phyloP scores from a whole-genome alignment of 306 rosid species.

The Erythrophleum fordii region DNA sequence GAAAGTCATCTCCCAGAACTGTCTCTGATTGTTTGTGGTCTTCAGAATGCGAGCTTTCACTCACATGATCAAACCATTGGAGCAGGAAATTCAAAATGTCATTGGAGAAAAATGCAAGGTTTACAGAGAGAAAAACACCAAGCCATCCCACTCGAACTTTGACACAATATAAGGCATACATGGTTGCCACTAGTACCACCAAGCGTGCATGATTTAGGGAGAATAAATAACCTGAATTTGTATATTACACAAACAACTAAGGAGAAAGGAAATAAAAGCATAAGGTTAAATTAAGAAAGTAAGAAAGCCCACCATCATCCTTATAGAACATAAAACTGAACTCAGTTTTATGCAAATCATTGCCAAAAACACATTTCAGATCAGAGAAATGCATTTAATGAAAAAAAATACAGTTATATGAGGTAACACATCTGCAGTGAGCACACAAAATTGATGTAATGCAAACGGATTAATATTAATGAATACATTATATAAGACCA shows the following conservation, averaged over 20 bases:
- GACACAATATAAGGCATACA: conserved; percentile 82
- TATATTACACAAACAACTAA: conserved; percentile 31
- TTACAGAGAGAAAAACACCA: conserved; percentile 80
- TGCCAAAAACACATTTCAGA: conserved; percentile 14
- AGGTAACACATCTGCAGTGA: background rate
- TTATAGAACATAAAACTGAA: conserved; percentile 8
- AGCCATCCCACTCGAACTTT: conserved; percentile 91
- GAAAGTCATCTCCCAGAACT: conserved; percentile 70
- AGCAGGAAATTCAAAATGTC: conserved; percentile 77
- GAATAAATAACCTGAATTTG: conserved; percentile 85
- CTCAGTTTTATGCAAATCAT: conserved; percentile 9
- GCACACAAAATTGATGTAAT: conserved; percentile 9
- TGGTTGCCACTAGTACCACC: conserved; percentile 76
- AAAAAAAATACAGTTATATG: background rate
- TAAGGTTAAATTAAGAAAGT: conserved; percentile 10
- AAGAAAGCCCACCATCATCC: background rate
- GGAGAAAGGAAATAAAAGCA: background rate
- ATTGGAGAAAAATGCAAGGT: conserved; percentile 89
- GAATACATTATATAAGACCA: conserved; percentile 1
- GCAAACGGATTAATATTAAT: background rate
- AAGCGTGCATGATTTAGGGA: conserved; percentile 94
- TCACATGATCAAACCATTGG: conserved; percentile 87
- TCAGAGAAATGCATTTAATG: conserved; percentile 1
- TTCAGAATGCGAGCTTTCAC: conserved; percentile 75
- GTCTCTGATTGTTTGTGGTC: conserved; percentile 78